Evolutionary conservation across 805 yeast genomes (phyloP).

Genomic region (Saturnispora sekii): DNA sequence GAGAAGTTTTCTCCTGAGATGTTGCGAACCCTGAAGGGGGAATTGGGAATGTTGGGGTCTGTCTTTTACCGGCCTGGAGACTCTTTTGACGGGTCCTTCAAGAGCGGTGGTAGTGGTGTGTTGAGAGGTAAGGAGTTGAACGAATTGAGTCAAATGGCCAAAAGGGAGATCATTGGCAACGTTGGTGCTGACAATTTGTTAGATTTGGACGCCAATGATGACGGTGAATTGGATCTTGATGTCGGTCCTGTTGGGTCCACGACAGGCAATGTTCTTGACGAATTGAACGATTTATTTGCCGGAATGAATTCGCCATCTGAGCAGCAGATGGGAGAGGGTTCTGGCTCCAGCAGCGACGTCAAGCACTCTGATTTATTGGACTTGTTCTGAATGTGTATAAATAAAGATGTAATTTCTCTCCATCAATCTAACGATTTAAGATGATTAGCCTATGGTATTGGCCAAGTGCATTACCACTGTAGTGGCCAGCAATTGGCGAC

Average conservation of each 20-base stretch:
- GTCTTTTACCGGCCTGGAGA: slow-evolving; percentile 80
- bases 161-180: slow-evolving; percentile 53
- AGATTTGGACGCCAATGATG: slow-evolving; percentile 68
- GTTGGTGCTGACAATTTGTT: slow-evolving; percentile 68
- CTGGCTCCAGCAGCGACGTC: too few relatives aligned
- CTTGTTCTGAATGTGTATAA: slow-evolving; percentile 4
- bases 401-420: not conserved
- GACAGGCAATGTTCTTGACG: slow-evolving; percentile 46
- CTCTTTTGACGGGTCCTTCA: slow-evolving; percentile 24
- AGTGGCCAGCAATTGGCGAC: too few relatives aligned
- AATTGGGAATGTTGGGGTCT: slow-evolving; percentile 77
- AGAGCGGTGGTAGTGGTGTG: slow-evolving; percentile 5
- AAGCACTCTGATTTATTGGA: slow-evolving; percentile 10
- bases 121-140: slow-evolving; percentile 50
- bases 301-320: slow-evolving; percentile 11
- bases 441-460: too few relatives aligned
- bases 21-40: slow-evolving; percentile 58
- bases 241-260: slow-evolving; percentile 17
- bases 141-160: slow-evolving; percentile 71
- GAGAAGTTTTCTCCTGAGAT: slow-evolving; percentile 61
- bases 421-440: too few relatives aligned
- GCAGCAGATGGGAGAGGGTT: too few relatives aligned
- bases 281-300: slow-evolving; percentile 63
- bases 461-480: too few relatives aligned
- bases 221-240: slow-evolving; percentile 13